These are phyloP conservation scores for Cyclotella sp. DNA, from an alignment of 108 stramenopile species.

Conservation along the genomic window DNA sequence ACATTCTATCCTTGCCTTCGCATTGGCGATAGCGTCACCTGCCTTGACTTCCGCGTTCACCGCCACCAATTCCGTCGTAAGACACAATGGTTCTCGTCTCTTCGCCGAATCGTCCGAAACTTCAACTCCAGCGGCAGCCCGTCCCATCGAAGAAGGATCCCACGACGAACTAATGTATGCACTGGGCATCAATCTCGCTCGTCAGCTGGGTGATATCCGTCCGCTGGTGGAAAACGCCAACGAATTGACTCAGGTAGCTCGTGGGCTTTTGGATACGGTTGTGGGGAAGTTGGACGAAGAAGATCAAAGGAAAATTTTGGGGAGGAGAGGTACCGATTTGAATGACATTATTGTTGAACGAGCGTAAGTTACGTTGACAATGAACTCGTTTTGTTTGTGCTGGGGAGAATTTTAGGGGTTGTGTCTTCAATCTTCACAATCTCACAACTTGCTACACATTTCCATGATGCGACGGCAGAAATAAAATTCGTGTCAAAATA, in stretches of 20 bases:
- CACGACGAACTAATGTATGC: conserved; percentile 88
- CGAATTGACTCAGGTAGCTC: conserved; percentile 79
- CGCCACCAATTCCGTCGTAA: neutral
- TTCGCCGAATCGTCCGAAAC: conserved; percentile 31
- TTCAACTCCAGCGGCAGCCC: conserved; percentile 18
- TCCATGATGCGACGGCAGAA: conserved; percentile 33
- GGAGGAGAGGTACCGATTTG: conserved; percentile 67
- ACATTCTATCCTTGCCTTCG: neutral
- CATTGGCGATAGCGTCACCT: neutral
- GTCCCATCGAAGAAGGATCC: conserved; percentile 63
- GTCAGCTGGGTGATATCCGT: conserved; percentile 73
- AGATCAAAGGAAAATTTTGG: conserved; percentile 61
- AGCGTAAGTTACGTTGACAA: conserved; percentile 65
- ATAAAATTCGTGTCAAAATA: conserved; percentile 66
- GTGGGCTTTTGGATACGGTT: conserved; percentile 82
- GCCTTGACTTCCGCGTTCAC: neutral
- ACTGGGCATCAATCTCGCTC: conserved; percentile 77
- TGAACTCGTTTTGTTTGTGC: neutral
- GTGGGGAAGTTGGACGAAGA: conserved; percentile 77
- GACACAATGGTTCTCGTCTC: conserved; percentile 6
- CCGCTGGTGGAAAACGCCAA: conserved; percentile 79
- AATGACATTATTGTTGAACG: conserved; percentile 71
- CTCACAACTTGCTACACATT: neutral
- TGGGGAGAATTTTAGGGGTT: neutral
- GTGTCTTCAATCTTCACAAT: neutral